Percentiles rank a stretch among this genome's conserved stretches.
These are phyloP conservation scores for Penicillium manginii DNA, from an alignment of 495 filamentous ascomycete genomes.

Conservation along the genomic window DNA sequence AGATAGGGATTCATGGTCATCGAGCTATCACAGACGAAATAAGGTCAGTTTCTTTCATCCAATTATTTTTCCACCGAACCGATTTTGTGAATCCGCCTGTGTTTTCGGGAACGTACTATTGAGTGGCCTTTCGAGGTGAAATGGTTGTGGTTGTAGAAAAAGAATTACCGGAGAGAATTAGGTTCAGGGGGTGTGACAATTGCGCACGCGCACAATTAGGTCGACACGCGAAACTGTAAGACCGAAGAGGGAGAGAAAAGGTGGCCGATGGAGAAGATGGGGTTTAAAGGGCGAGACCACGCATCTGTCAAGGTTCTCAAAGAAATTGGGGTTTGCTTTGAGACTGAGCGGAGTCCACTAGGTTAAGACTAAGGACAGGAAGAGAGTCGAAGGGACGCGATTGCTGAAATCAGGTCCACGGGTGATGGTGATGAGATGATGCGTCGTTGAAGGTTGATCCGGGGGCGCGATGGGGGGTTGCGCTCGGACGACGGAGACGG, in stretches of 20 bases:
- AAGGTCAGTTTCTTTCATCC: not conserved
- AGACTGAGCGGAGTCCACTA: not conserved
- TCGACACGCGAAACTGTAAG: constrained; percentile 13
- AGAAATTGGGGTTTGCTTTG: not conserved
- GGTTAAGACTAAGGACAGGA: not conserved
- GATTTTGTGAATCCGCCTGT: not conserved
- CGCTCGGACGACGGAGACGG: constrained; percentile 19
- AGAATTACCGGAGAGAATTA: constrained; percentile 2
- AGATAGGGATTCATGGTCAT: constrained; percentile 53
- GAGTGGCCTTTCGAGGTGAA: constrained; percentile 9
- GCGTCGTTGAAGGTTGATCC: constrained; percentile 12
- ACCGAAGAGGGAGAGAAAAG: constrained; percentile 4
- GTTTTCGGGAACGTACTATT: constrained; percentile 15
- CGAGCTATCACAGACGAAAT: constrained; percentile 4
- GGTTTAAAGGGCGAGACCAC: constrained; percentile 9
- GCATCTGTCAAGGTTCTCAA: constrained; percentile 12
- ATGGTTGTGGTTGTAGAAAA: constrained; percentile 8
- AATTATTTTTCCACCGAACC: not conserved
- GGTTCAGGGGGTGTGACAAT: constrained; percentile 16
- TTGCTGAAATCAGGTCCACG: not conserved
- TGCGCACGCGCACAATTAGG: constrained; percentile 21
- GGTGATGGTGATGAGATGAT: not conserved
- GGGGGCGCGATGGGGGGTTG: constrained; percentile 12
- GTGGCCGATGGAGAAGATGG: constrained; percentile 5
- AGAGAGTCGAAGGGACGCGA: constrained; percentile 5